phyloP scores from a whole-genome alignment of 1,139 yeast species.

The Sugiyamaella xylanicola region DNA sequence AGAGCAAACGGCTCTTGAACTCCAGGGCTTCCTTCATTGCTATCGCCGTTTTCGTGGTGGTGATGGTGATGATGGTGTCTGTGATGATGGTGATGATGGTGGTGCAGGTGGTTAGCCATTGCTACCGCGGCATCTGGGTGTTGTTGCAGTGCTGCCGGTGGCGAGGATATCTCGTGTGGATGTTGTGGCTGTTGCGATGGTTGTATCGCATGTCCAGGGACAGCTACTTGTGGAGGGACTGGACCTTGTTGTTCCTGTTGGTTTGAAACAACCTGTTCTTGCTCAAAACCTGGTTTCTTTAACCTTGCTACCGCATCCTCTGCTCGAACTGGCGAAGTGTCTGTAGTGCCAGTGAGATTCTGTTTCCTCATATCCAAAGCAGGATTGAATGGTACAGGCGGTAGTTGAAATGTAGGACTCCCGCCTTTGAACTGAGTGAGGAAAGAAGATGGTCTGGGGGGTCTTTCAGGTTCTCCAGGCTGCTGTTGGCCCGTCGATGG shows the following conservation, averaged over 20 bases:
- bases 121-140: not conserved
- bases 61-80: constrained; percentile 27
- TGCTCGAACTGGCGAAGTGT: constrained; percentile 37
- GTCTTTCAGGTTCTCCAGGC: constrained; percentile 3
- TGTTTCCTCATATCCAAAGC: constrained; percentile 31
- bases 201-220: not conserved
- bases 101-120: constrained; percentile 27
- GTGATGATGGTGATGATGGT: constrained; percentile 33
- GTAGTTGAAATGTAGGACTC: constrained; percentile 28
- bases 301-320: constrained; percentile 42
- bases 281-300: constrained; percentile 28
- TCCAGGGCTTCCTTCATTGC: constrained; percentile 6
- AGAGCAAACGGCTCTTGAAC: constrained; percentile 1
- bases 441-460: constrained; percentile 22
- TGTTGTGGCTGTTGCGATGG: constrained; percentile 16
- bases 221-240: too few relatives aligned
- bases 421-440: constrained; percentile 22
- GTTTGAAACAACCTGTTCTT: not conserved
- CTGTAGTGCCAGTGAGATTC: constrained; percentile 22
- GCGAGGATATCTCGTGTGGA: too few relatives aligned
- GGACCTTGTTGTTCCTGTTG: not conserved
- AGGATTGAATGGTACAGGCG: constrained; percentile 32
- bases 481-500: too few relatives aligned
- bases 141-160: not conserved
- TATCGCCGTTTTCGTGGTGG: constrained; percentile 14